A percentile compares a stretch with the other conserved stretches of the same genome.
These are phyloP conservation scores for Fusarium papillatum DNA, from an alignment of 2,329 filamentous ascomycete genomes.

Conservation along the genomic window DNA sequence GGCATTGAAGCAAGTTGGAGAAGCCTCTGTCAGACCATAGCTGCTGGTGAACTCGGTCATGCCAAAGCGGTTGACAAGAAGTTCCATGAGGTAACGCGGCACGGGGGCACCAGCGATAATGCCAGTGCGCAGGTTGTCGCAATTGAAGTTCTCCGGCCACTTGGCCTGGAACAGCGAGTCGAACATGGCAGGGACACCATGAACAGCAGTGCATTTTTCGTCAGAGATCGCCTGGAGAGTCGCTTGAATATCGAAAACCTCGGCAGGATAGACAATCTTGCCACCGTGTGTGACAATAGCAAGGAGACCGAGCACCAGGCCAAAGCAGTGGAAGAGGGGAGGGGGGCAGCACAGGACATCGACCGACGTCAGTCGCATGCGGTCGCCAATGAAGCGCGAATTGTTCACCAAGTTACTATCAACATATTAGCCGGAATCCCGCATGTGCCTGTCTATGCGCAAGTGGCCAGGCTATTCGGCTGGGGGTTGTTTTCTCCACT, in stretches of 20 bases:
- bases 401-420: slow-evolving; percentile 73
- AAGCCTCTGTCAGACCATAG: slow-evolving; percentile 83
- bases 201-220: slow-evolving; percentile 79
- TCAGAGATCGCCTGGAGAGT: slow-evolving; percentile 76
- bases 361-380: slow-evolving; percentile 75
- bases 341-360: slow-evolving; percentile 86
- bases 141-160: slow-evolving; percentile 56
- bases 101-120: slow-evolving; percentile 86
- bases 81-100: slow-evolving; percentile 80
- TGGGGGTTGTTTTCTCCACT: slow-evolving; percentile 36
- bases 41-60: slow-evolving; percentile 82
- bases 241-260: slow-evolving; percentile 78
- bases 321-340: slow-evolving; percentile 89
- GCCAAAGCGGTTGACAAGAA: slow-evolving; percentile 77
- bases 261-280: slow-evolving; percentile 82
- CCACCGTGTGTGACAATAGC: slow-evolving; percentile 81
- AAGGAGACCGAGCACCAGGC: slow-evolving; percentile 82
- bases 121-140: slow-evolving; percentile 75
- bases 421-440: slow-evolving; percentile 12
- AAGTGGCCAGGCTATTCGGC: neutral
- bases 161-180: slow-evolving; percentile 71
- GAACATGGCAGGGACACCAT: slow-evolving; percentile 90
- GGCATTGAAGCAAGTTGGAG: slow-evolving; percentile 85
- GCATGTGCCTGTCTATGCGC: neutral
- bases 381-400: slow-evolving; percentile 78